phyloP scores from a whole-genome alignment of 2,329 filamentous ascomycete genomes.

The Teratosphaeria zuluensis region DNA sequence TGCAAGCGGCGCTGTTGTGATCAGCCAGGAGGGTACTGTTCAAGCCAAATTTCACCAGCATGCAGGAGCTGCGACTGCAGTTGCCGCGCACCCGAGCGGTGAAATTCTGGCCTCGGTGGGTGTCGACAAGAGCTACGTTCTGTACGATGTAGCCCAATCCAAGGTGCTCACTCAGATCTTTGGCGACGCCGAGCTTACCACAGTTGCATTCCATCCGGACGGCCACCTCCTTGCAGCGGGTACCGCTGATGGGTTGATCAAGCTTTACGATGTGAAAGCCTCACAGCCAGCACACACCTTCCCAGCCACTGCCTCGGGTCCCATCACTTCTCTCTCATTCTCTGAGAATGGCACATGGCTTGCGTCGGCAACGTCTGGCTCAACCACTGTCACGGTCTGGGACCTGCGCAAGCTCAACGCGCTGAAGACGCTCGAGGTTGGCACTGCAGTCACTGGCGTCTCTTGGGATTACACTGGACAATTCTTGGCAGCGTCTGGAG shows the following conservation, averaged over 20 bases:
- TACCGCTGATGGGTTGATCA: conserved; percentile 68
- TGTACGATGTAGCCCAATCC: conserved; percentile 67
- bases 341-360: conserved; percentile 98
- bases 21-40: conserved; percentile 64
- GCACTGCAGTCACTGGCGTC: conserved; percentile 64
- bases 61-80: conserved; percentile 65
- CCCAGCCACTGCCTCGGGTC: conserved; percentile 41
- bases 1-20: conserved; percentile 65
- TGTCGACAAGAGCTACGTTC: conserved; percentile 80
- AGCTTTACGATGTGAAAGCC: conserved; percentile 78
- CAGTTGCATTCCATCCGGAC: conserved; percentile 85
- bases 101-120: conserved; percentile 80
- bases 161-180: conserved; percentile 69
- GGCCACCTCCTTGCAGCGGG: conserved; percentile 88
- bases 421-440: conserved; percentile 78
- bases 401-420: conserved; percentile 78
- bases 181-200: conserved; percentile 65
- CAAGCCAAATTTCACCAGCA: conserved; percentile 67
- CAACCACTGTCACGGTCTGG: conserved; percentile 74
- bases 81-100: conserved; percentile 75
- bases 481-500: conserved; percentile 74
- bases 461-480: conserved; percentile 94
- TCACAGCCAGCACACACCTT: conserved; percentile 70
- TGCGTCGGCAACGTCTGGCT: conserved; percentile 68
- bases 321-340: conserved; percentile 70